These are phyloP conservation scores for Chrysanthemum lavandulifolium DNA, from an alignment of 129 eudicot genomes.

Conservation along the genomic window DNA sequence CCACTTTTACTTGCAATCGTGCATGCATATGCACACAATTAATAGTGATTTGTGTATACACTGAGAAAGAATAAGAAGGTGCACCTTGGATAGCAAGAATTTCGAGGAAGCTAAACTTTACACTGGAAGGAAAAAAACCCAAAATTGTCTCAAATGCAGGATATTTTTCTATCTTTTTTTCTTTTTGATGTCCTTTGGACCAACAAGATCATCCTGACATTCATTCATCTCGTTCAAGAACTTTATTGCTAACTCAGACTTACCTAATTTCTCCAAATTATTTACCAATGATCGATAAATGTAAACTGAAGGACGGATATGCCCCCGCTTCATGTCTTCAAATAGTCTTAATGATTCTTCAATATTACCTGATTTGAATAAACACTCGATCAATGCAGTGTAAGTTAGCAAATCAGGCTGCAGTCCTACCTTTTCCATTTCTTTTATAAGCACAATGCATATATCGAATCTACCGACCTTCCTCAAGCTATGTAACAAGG, in stretches of 20 bases:
- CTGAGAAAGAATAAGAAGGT: background rate
- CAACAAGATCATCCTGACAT: slow-evolving; percentile 42
- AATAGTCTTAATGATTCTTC: slow-evolving; percentile 68
- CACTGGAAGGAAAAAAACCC: background rate
- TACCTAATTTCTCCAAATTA: slow-evolving; percentile 62
- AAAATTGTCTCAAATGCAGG: background rate
- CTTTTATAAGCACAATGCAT: slow-evolving; percentile 47
- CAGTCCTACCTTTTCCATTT: slow-evolving; percentile 59
- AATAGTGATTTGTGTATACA: background rate
- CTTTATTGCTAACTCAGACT: slow-evolving; percentile 54
- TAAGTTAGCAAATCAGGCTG: slow-evolving; percentile 76
- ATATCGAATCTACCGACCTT: slow-evolving; percentile 68
- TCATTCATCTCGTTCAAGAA: slow-evolving; percentile 68
- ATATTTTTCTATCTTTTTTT: slow-evolving; percentile 36
- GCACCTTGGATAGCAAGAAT: slow-evolving; percentile 22
- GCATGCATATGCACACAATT: background rate
- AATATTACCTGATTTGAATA: slow-evolving; percentile 69
- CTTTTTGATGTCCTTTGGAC: slow-evolving; percentile 61
- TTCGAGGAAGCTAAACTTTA: background rate
- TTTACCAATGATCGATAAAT: slow-evolving; percentile 64
- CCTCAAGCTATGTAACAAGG: slow-evolving; percentile 65
- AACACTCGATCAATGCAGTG: slow-evolving; percentile 79
- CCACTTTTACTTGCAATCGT: background rate
- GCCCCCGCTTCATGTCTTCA: slow-evolving; percentile 54
- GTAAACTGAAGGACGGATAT: slow-evolving; percentile 57